These are phyloP conservation scores for Malus sylvestris DNA, from an alignment of 306 rosid species.

Conservation along the genomic window DNA sequence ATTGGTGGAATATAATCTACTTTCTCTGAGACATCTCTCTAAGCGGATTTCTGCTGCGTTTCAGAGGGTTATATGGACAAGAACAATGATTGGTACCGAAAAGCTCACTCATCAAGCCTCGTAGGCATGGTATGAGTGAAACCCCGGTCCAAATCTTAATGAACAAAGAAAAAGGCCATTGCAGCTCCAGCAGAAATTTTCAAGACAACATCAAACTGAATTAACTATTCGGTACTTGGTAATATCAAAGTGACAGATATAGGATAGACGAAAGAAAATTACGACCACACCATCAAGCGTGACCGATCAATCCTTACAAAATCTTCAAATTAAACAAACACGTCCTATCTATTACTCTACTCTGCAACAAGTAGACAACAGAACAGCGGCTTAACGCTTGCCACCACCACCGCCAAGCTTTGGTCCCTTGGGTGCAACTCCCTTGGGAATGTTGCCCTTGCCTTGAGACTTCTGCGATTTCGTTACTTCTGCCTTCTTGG, in stretches of 20 bases:
- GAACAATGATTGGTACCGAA: not conserved
- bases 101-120: not conserved
- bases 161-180: not conserved
- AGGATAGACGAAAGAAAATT: constrained; percentile 1
- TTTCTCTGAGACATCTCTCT: too few relatives aligned
- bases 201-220: not conserved
- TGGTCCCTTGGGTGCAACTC: constrained; percentile 67
- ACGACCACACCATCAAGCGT: constrained; percentile 2
- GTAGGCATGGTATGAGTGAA: not conserved
- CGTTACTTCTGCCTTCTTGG: constrained; percentile 74
- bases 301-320: constrained; percentile 18
- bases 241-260: constrained; percentile 11
- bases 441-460: constrained; percentile 51
- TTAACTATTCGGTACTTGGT: not conserved
- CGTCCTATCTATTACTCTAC: constrained; percentile 17
- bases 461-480: constrained; percentile 55
- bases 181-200: not conserved
- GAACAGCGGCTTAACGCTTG: constrained; percentile 44
- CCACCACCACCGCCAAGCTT: constrained; percentile 91
- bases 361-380: constrained; percentile 3
- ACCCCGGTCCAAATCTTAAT: not conserved
- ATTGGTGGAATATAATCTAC: too few relatives aligned
- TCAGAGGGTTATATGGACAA: not conserved
- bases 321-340: constrained; percentile 17
- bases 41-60: not conserved